These are phyloP conservation scores for Colletotrichum sp. DNA, from an alignment of 2,329 filamentous ascomycete genomes.

Conservation along the genomic window DNA sequence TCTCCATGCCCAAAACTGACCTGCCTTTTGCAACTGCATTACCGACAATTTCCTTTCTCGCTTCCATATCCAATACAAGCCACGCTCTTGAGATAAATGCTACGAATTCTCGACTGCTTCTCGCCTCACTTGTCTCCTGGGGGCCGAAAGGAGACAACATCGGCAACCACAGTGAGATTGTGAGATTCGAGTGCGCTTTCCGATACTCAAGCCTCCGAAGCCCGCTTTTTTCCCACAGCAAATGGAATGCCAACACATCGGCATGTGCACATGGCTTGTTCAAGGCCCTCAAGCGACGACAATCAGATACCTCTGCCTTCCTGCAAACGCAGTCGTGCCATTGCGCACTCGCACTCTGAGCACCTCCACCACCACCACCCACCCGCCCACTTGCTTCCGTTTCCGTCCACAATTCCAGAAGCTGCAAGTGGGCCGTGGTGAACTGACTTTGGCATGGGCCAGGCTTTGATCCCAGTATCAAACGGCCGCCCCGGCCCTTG, in stretches of 20 bases:
- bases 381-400: not conserved
- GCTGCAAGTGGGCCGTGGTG: not conserved
- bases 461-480: not conserved
- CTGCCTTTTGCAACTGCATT: not conserved
- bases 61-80: not conserved
- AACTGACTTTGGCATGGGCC: not conserved
- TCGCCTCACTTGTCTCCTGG: not conserved
- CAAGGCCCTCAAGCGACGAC: not conserved
- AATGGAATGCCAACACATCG: not conserved
- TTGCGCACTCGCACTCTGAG: not conserved
- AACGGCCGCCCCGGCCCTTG: not conserved
- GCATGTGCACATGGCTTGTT: not conserved
- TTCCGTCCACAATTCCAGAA: not conserved
- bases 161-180: not conserved
- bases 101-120: not conserved
- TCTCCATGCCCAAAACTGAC: not conserved
- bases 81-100: not conserved
- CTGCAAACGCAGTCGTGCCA: not conserved
- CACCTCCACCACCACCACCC: not conserved
- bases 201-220: not conserved
- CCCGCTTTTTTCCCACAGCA: not conserved
- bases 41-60: not conserved
- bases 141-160: slow-evolving; percentile 7
- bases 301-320: not conserved
- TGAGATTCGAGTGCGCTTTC: not conserved